Evolutionary conservation across 129 eudicot genomes (phyloP), one percentile per base, ranked within the genome.

Genomic region (Chrysanthemum lavandulifolium): DNA sequence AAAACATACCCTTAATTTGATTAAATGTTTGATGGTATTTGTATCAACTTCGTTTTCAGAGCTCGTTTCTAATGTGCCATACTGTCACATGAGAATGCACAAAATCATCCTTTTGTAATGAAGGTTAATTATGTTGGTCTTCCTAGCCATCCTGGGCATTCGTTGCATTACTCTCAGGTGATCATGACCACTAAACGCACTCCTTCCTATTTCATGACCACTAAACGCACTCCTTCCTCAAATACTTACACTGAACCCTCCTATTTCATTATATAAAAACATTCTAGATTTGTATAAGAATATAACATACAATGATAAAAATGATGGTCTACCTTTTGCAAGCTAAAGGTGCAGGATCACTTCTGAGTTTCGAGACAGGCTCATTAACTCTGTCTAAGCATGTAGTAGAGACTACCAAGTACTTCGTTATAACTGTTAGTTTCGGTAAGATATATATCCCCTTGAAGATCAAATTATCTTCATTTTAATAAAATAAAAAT

Each of bases 341-440:
- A 96, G 96, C 98, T 25, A 94, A 80, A 72, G 97, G 97, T 62
- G 97, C 98, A 60, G 98, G 97, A 72, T 87, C 98, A 40, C 97
- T 94, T 61, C 78, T 94, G 49, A 90, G 97, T 86, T 94, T 94
- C 78, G 52, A 76, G 29, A 90, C 96, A 45, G 98, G 98, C 48
- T 94, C 98, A 0, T n/a, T 86, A 60, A 80, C 91, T 1, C 93
- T 94, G 31, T 94, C 98, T 18, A 90, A 86, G 78, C 93, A 94
- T 45, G 66, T 94, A 27, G 90, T 74, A 10, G 98, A 94, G 81
- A 84, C 76, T 2, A 89, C 98, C 76, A 89, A 93, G 60, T 89
- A 84, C 70, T 89, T 93, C 70, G 79, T 89, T 84, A 93, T 89
- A 73, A 85, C 95, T 6, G 90, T 93, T 87, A 85, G 92, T 73